Evolutionary conservation across 2,329 filamentous ascomycete genomes (phyloP).

Genomic region (Apiospora arundinis): DNA sequence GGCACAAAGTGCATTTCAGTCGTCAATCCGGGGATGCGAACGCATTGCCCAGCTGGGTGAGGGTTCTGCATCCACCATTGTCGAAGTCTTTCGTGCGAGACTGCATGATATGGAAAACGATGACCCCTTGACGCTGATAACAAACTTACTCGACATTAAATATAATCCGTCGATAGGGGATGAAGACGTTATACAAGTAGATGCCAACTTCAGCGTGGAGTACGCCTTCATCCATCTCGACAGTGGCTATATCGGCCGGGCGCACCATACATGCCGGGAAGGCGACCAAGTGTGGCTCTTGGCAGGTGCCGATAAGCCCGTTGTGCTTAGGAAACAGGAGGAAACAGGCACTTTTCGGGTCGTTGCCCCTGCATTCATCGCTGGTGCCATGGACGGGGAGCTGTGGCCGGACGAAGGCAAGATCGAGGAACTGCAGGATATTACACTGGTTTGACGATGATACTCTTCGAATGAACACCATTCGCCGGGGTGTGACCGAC

Average conservation of each 20-base stretch:
- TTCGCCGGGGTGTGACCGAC: too few relatives aligned
- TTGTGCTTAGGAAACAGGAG: neutral
- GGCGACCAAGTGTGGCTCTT: constrained; percentile 6
- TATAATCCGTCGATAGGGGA: neutral
- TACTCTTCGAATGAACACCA: neutral
- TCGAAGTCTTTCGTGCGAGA: too few relatives aligned
- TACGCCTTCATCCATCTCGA: constrained; percentile 8
- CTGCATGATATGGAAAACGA: too few relatives aligned
- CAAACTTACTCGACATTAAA: neutral
- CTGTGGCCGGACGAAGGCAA: neutral
- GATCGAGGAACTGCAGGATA: neutral
- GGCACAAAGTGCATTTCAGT: neutral
- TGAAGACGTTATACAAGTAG: neutral
- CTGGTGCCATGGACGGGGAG: neutral
- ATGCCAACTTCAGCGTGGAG: neutral
- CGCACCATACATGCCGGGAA: neutral
- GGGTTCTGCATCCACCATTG: too few relatives aligned
- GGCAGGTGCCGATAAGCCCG: neutral
- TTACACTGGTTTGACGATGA: neutral
- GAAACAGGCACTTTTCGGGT: neutral
- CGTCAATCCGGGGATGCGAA: too few relatives aligned
- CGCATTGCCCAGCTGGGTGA: too few relatives aligned
- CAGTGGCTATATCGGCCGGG: neutral
- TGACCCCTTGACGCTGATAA: neutral
- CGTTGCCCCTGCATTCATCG: neutral